Base-by-base conservation (phyloP, 306 rosid species). In the Trichosanthes cucumerina region DNA sequence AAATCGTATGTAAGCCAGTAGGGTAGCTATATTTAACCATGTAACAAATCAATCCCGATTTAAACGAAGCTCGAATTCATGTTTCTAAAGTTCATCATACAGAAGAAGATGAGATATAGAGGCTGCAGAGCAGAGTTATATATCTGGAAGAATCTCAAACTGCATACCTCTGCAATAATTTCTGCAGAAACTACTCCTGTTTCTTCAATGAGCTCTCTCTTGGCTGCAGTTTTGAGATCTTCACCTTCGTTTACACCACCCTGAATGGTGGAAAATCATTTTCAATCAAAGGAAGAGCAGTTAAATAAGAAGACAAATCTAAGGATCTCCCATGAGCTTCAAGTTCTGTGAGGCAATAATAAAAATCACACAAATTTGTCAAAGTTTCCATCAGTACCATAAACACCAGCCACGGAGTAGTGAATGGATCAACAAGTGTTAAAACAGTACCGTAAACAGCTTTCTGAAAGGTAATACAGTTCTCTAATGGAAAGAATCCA, bases 231-330 rank as follows among this genome's bases (percentile, higher is more conserved):
- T 85, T 83, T 89, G n/a, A 91, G 93, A 84, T 94, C 95, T 86
- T 94, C 97, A 6, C 89, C 93, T 65, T 90, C 97, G 79, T 94
- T 91, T 76, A 90, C 81, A 71, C 97, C 98, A 56, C 97, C 98
- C 96, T 90, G 19, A 18, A 74, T 18, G 14, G 31, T 47, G 46
- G 31, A 52, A 49, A 72, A 46, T 28, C 60, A 47, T 28, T 31
- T 1, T 73, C 24, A 73, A 4, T 6, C n/a, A 0, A 11, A 62
- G 46, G 15, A 65, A 2, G 47, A 31, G 3, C 7, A 5, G 70
- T 13, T 11, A 58, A 9, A 24, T 24, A 58, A 24, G 73, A 68
- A 68, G 18, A 68, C 6, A 21, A n/a, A 39, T 12, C 9, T 21
- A 68, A 39, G 52, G 26, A 18, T 39, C 75, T 41, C 13, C 33